A percentile compares a stretch with the other conserved stretches of the same genome.
Evolutionary conservation across 1,139 yeast genomes (phyloP).

Genomic region (Yamadazyma spencermartinsiae): DNA sequence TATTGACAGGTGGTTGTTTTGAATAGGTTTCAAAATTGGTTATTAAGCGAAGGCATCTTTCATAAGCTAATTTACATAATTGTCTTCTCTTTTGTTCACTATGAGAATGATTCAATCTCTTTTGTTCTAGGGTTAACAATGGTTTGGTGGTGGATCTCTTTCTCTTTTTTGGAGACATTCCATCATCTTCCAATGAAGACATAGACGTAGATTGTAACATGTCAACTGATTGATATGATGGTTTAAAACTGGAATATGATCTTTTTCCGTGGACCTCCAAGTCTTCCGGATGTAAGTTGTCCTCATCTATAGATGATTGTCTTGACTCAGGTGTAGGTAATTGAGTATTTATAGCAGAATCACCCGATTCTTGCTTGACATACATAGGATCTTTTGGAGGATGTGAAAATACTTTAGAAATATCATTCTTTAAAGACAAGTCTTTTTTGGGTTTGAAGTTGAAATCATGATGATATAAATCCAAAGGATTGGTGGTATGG

Average conservation of each 20-base stretch:
- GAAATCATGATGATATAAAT: slow-evolving; percentile 28
- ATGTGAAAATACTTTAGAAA: slow-evolving; percentile 39
- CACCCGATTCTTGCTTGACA: slow-evolving; percentile 1
- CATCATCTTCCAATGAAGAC: slow-evolving; percentile 8
- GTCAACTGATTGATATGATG: not conserved
- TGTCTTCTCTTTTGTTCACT: slow-evolving; percentile 78
- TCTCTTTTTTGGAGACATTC: slow-evolving; percentile 22
- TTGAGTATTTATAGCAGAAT: slow-evolving; percentile 17
- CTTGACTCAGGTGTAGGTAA: slow-evolving; percentile 43
- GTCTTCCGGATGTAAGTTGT: slow-evolving; percentile 3
- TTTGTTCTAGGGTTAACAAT: slow-evolving; percentile 63
- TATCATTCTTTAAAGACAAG: slow-evolving; percentile 27
- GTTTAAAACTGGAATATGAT: not conserved
- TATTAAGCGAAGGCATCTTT: slow-evolving; percentile 44
- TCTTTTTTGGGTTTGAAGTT: slow-evolving; percentile 20
- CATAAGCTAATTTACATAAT: slow-evolving; percentile 65
- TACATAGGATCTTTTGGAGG: slow-evolving; percentile 18
- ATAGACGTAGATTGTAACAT: not conserved
- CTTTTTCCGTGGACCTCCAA: slow-evolving; percentile 16
- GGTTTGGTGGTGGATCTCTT: slow-evolving; percentile 43
- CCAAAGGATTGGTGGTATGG: slow-evolving; percentile 26
- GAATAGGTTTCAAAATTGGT: slow-evolving; percentile 44
- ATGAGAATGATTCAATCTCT: slow-evolving; percentile 68
- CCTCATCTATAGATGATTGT: slow-evolving; percentile 21
- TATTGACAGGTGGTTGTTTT: slow-evolving; percentile 27